Base-by-base conservation (phyloP, 148 eudicot species). In the Amaranthus palmeri region DNA sequence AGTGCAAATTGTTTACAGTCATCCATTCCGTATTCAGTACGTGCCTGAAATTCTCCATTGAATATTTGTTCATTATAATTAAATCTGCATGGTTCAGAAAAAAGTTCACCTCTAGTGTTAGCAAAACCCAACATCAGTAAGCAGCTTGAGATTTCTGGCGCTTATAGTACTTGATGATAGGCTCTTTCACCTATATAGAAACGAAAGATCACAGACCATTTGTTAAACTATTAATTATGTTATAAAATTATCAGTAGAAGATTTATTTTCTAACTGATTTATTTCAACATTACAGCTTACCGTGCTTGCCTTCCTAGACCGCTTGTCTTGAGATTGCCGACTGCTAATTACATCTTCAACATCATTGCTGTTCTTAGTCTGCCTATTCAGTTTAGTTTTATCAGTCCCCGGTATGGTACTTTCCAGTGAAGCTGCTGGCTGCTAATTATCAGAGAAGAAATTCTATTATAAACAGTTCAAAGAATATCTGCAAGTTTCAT, bases 341-440 rank as follows among this genome's bases (percentile, higher is more conserved):
- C 93, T 91, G 72, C 83, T 86, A 54, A 78, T 74, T 9, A 85
- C 77, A 7, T 76, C 74, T 44, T 86, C 90, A 71, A 70, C 71
- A 15, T 74, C 85, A 56, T 80, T 83, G 67, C 67, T 45, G 36
- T 76, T 79, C 41, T 67, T 71, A 51, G 51, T 65, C 45, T 80
- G 72, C 40, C 80, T 83, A 64, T 76, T 77, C 44, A 68, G 46
- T 78, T 80, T 81, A 71, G 86, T 80, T 72, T 81, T 83, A 52
- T 80, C 89, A 72, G 62, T 79, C 51, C 85, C 90, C 4, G 83
- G 86, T 18, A 77, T 81, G 69, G 76, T 79, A 75, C 98, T 95
- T 90, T 95, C 98, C 47, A 87, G 79, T 53, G 98, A 88, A 63
- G 85, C 86, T 76, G 85, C 87, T 48, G 98, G 97, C 98, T 91